These are phyloP conservation scores for Ustilago esculenta DNA, from an alignment of 1,284 basidiomycete species.

Conservation along the genomic window DNA sequence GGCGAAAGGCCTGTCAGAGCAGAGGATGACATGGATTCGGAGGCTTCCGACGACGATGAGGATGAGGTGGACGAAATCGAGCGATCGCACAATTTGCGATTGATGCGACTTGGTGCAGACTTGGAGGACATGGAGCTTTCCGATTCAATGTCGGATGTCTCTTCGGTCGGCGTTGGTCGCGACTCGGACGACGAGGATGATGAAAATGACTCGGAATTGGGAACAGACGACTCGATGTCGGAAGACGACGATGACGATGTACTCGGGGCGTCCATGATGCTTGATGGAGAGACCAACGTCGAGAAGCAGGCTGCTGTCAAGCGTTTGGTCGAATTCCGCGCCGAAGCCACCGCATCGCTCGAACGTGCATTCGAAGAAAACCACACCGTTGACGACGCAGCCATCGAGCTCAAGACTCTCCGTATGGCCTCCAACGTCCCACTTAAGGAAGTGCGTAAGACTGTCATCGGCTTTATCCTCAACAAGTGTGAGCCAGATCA, in stretches of 20 bases:
- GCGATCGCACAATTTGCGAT: slow-evolving; percentile 41
- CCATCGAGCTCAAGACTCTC: slow-evolving; percentile 90
- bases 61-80: slow-evolving; percentile 53
- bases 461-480: slow-evolving; percentile 73
- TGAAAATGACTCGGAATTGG: slow-evolving; percentile 28
- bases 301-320: slow-evolving; percentile 52
- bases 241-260: slow-evolving; percentile 34
- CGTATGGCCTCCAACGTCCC: slow-evolving; percentile 92
- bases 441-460: slow-evolving; percentile 78
- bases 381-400: slow-evolving; percentile 88
- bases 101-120: slow-evolving; percentile 48
- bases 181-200: slow-evolving; percentile 45
- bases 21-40: slow-evolving; percentile 23
- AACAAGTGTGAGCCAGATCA: slow-evolving; percentile 53
- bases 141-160: slow-evolving; percentile 52
- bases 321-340: slow-evolving; percentile 74
- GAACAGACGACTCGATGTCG: slow-evolving; percentile 24
- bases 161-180: slow-evolving; percentile 54
- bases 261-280: slow-evolving; percentile 50
- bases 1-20: slow-evolving; percentile 22
- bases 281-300: slow-evolving; percentile 55
- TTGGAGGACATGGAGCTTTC: slow-evolving; percentile 41
- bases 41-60: slow-evolving; percentile 40
- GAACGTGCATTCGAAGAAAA: slow-evolving; percentile 89
- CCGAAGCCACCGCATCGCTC: slow-evolving; percentile 81